Conservation (phyloP, 306 rosid genomes). For the Echinosophora koreensis region DNA sequence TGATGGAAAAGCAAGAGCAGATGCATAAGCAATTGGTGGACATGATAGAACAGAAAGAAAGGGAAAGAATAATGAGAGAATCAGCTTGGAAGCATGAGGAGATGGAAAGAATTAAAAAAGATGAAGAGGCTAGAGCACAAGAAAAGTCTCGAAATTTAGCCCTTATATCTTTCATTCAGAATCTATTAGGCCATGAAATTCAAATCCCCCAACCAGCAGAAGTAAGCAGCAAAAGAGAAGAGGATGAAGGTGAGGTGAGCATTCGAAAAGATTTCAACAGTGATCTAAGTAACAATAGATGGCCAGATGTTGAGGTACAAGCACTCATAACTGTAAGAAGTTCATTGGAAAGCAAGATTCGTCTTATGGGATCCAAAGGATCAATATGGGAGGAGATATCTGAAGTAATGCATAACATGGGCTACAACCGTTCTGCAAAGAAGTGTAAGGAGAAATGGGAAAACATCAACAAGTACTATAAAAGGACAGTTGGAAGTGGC, state of each 20-base stretch:
- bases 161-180: constrained; percentile 69
- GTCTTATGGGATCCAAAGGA: constrained; percentile 54
- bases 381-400: constrained; percentile 88
- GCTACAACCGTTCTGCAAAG: constrained; percentile 68
- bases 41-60: constrained; percentile 73
- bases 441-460: constrained; percentile 94
- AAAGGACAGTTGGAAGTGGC: constrained; percentile 60
- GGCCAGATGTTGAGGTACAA: constrained; percentile 82
- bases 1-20: constrained; percentile 84
- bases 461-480: constrained; percentile 85
- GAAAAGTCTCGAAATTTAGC: constrained; percentile 76
- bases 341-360: constrained; percentile 62
- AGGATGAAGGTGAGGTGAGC: constrained; percentile 49
- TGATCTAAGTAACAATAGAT: constrained; percentile 61
- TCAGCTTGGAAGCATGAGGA: constrained; percentile 81
- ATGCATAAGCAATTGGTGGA: constrained; percentile 79
- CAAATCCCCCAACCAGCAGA: constrained; percentile 57
- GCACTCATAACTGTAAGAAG: constrained; percentile 70
- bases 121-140: constrained; percentile 71
- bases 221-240: constrained; percentile 50
- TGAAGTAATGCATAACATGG: constrained; percentile 60
- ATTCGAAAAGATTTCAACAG: constrained; percentile 44
- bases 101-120: constrained; percentile 68
- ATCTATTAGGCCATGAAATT: constrained; percentile 59
- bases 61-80: constrained; percentile 76